Conservation (phyloP, 495 filamentous ascomycete species). For the Podospora sp. region DNA sequence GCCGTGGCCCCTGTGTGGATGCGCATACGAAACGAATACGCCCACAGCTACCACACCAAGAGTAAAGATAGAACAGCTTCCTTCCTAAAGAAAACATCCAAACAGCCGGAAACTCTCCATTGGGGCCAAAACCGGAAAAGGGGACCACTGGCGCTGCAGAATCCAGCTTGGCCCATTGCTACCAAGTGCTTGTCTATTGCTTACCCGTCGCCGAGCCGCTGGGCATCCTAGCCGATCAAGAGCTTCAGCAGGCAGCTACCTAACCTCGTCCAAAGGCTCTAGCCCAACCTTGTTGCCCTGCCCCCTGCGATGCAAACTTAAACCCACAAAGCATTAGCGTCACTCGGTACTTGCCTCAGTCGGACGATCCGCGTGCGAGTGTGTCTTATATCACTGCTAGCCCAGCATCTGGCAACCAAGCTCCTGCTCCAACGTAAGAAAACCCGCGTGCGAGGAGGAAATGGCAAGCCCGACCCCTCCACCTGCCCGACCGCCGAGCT, state of each 20-base stretch:
- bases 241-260: neutral
- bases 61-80: neutral
- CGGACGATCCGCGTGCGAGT: neutral
- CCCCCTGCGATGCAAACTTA: neutral
- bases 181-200: neutral
- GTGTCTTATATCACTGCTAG: neutral
- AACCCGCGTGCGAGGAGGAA: neutral
- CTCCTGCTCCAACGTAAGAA: neutral
- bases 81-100: neutral
- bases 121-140: neutral
- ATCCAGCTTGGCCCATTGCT: neutral
- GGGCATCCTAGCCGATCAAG: conserved; percentile 2
- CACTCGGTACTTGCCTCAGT: neutral
- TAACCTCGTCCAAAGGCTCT: neutral
- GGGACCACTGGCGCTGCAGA: neutral
- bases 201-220: neutral
- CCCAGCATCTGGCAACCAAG: neutral
- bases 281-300: neutral
- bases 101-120: neutral
- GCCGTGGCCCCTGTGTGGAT: neutral
- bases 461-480: conserved; percentile 5
- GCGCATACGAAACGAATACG: neutral
- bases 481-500: conserved; percentile 10
- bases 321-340: neutral
- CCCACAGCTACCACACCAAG: neutral